phyloP scores from a whole-genome alignment of 1,139 yeast species.

The Arxiozyma slooffiae region DNA sequence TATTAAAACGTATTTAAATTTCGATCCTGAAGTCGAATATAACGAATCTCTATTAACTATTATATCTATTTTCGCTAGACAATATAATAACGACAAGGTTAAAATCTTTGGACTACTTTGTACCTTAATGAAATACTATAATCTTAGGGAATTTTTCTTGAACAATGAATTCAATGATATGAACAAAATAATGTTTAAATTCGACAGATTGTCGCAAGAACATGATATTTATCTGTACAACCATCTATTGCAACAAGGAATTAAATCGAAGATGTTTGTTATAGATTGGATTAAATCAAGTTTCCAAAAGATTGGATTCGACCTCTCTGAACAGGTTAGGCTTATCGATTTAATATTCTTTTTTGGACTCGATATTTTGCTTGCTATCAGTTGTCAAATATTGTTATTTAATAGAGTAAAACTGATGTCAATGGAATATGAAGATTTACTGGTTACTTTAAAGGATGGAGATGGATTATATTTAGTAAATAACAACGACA shows the following conservation, averaged over 20 bases:
- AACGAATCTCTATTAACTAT: conserved; percentile 95
- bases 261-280: conserved; percentile 87
- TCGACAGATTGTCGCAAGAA: conserved; percentile 67
- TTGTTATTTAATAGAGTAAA: conserved; percentile 61
- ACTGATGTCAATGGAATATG: conserved; percentile 58
- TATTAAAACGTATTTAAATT: conserved; percentile 71
- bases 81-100: conserved; percentile 33
- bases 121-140: conserved; percentile 70
- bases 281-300: conserved; percentile 92
- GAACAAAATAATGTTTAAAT: conserved; percentile 69
- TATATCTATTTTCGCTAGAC: conserved; percentile 48
- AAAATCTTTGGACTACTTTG: conserved; percentile 63
- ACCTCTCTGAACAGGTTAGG: conserved; percentile 69
- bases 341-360: conserved; percentile 79
- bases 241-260: conserved; percentile 76
- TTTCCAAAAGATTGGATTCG: conserved; percentile 69
- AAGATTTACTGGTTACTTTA: conserved; percentile 59
- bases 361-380: conserved; percentile 77
- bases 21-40: conserved; percentile 88
- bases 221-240: conserved; percentile 41
- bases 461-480: conserved; percentile 42
- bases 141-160: conserved; percentile 57
- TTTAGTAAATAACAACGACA: neutral
- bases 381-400: conserved; percentile 71
- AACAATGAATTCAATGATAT: conserved; percentile 81